phyloP scores from a whole-genome alignment of 1,284 basidiomycete species.

The Ustilago esculenta region DNA sequence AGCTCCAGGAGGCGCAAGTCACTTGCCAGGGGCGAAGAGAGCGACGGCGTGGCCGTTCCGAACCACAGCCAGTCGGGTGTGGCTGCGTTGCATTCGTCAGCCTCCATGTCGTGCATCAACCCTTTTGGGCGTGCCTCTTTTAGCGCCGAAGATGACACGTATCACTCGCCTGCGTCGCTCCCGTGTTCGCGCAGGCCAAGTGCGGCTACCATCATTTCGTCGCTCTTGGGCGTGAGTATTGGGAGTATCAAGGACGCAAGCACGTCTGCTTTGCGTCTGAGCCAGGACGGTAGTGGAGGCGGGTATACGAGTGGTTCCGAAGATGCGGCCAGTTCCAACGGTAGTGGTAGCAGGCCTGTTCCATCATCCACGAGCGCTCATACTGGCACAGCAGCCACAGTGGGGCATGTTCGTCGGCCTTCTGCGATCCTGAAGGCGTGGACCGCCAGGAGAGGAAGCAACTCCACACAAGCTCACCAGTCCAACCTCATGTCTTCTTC shows the following conservation, averaged over 20 bases:
- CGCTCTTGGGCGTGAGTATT: slow-evolving; percentile 10
- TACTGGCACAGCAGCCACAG: neutral
- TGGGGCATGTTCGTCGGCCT: slow-evolving; percentile 5
- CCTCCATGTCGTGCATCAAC: slow-evolving; percentile 22
- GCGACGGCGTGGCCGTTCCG: neutral
- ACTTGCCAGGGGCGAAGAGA: slow-evolving; percentile 5
- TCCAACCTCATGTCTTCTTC: neutral
- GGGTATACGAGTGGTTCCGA: slow-evolving; percentile 6
- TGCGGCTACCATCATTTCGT: slow-evolving; percentile 35
- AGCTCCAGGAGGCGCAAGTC: slow-evolving; percentile 15
- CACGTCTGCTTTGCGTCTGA: neutral
- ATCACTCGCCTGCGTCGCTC: slow-evolving; percentile 9
- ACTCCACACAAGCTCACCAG: neutral
- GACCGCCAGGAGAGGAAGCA: slow-evolving; percentile 5
- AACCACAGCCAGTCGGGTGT: neutral
- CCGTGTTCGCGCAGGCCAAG: slow-evolving; percentile 14
- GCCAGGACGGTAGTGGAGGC: slow-evolving; percentile 3
- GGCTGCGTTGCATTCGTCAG: slow-evolving; percentile 16
- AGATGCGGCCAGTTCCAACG: neutral
- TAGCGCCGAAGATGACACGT: slow-evolving; percentile 12
- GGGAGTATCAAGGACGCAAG: no score
- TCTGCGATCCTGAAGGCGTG: slow-evolving; percentile 19
- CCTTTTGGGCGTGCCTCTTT: slow-evolving; percentile 19
- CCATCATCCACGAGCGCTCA: no score
- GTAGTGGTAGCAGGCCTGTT: neutral